Evolutionary conservation across 257 asterid species (phyloP), one percentile per base, ranked within the genome.

Genomic region (Ophiorrhiza pumila): DNA sequence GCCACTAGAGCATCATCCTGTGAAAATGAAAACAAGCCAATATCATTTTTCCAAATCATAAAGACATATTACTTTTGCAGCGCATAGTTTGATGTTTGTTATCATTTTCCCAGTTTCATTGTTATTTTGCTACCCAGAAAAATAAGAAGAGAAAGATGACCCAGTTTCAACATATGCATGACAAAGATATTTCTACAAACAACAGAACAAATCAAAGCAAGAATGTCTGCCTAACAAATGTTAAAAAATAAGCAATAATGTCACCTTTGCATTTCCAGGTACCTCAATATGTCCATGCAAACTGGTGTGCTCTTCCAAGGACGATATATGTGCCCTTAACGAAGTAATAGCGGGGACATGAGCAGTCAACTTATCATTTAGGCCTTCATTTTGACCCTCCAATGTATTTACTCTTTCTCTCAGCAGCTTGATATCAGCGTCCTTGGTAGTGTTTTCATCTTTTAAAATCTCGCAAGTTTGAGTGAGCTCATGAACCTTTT

Each of bases 401-500:
- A 80, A 34, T 52, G 46, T 55, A 64, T 13, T 59, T 27, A 66
- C 80, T 50, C 75, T 81, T 70, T 84, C 85, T 73, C 73, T 79
- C 55, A 81, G 75, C 41, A 74, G 65, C 66, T 58, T 65, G 42
- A 78, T 60, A 56, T 81, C 80, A 27, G 18, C 22, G 65, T 81
- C 85, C 72, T 78, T 81, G 18, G 78, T 53, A 29, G 73, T 72
- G 25, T 60, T 71, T 74, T 85, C 83, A 76, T 79, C 83, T n/a
- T 74, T 57, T 70, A 82, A 79, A 77, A 77, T 81, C 63, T 78
- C 74, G 69, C 80, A 83, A 64, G 79, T 84, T 78, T 87, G 83
- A 41, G 70, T 55, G 67, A 95, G 91, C 82, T 92, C 97, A 61
- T 71, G 80, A 78, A 85, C 79, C 89, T 85, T 95, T 83, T 86